A percentile compares a stretch with the other conserved stretches of the same genome.
These are phyloP conservation scores for Lasiodiplodia sp. DNA, from an alignment of 2,329 filamentous ascomycete genomes.

Conservation along the genomic window DNA sequence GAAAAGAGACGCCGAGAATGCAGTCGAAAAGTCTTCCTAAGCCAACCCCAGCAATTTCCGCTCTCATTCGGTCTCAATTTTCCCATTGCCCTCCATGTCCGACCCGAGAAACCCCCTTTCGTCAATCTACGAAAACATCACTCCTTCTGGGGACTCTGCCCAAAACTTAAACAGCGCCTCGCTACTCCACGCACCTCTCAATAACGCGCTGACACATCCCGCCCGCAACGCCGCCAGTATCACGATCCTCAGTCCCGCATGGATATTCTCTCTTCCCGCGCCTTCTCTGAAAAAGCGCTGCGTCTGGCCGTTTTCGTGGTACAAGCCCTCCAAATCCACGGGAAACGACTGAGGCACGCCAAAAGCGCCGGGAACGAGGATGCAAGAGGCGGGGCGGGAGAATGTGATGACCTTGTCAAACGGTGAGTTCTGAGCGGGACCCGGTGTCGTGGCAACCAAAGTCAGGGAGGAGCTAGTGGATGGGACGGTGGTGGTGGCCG, in stretches of 20 bases:
- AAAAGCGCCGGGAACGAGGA: not conserved
- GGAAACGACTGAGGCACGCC: not conserved
- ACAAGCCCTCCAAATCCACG: not conserved
- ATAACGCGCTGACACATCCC: not conserved
- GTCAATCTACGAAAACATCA: not conserved
- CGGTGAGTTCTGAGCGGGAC: too few species aligned
- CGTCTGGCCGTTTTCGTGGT: not conserved
- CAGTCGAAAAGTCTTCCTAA: too few species aligned
- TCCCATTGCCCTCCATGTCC: too few species aligned
- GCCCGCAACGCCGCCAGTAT: not conserved
- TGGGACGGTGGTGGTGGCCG: not conserved
- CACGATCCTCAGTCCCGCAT: not conserved
- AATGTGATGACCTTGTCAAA: not conserved
- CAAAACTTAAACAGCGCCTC: conserved; percentile 1
- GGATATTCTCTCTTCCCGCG: not conserved
- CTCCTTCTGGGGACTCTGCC: not conserved
- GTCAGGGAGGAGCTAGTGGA: too few species aligned
- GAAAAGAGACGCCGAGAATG: too few species aligned
- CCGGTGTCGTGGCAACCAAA: too few species aligned
- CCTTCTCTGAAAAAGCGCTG: not conserved
- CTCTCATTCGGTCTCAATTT: not conserved
- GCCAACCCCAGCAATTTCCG: too few species aligned
- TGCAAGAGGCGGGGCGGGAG: not conserved
- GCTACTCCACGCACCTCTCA: not conserved
- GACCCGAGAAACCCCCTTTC: too few species aligned